These are phyloP conservation scores for Globisporangium apiculatum DNA, from an alignment of 352 stramenopile genomes.

Conservation along the genomic window DNA sequence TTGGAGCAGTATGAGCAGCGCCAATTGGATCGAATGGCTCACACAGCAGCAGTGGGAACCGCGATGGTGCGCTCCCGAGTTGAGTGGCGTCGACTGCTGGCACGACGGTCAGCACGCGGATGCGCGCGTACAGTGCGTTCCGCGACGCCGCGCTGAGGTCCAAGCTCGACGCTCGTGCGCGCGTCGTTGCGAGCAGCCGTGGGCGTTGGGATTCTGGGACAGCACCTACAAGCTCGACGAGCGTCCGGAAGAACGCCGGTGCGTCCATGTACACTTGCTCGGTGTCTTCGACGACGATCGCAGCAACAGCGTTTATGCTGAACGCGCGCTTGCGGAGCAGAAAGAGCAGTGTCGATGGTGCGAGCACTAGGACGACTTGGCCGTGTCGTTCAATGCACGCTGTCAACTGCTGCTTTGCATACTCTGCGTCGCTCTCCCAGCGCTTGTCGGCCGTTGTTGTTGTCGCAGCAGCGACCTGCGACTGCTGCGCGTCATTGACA, in stretches of 20 bases:
- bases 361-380: constrained; percentile 31
- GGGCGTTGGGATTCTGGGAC: constrained; percentile 2
- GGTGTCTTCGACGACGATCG: constrained; percentile 58
- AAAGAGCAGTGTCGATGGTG: constrained; percentile 35
- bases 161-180: constrained; percentile 40
- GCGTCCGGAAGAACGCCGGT: constrained; percentile 44
- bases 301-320: constrained; percentile 19
- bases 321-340: constrained; percentile 26
- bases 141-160: constrained; percentile 22
- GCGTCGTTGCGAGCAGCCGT: constrained; percentile 56
- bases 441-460: background rate
- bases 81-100: constrained; percentile 25
- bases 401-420: constrained; percentile 12
- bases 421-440: constrained; percentile 20
- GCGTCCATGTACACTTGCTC: constrained; percentile 56
- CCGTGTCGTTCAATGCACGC: constrained; percentile 11
- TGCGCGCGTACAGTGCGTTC: constrained; percentile 55
- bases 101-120: constrained; percentile 58
- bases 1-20: too few species aligned
- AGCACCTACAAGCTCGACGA: constrained; percentile 22
- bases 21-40: constrained; percentile 30
- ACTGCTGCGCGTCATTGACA: background rate
- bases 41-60: constrained; percentile 36
- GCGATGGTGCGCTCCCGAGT: constrained; percentile 12
- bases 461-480: background rate